Evolutionary conservation across 1,139 yeast species (phyloP), one percentile per base, ranked within the genome.

Genomic region (Yamadazyma epiphylla): DNA sequence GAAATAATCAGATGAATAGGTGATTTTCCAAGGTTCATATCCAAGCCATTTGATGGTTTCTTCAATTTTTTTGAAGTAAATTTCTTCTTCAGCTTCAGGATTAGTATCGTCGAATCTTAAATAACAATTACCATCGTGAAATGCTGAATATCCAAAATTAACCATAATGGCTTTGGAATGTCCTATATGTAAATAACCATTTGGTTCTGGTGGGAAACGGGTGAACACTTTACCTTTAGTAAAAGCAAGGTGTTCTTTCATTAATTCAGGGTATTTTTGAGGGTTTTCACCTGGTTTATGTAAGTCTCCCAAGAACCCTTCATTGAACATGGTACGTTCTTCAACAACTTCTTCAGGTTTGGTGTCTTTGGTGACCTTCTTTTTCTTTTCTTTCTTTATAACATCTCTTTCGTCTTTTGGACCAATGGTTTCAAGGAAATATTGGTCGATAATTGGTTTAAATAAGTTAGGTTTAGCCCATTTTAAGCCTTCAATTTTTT

Each of bases 191-290:
- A 91, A 72, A 52, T 79, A 91, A 35, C 98, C 98, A 56, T 89
- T 89, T 30, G 98, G 98, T 62, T 91, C 98, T 5, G 98, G 98
- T 20, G 99, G 99, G 67, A 91, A 91, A 54, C 99, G 78, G 1
- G 98, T 94, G 49, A 74, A 80, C 13, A 91, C 97, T 48, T 75
- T 70, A 26, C 96, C 95, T 20, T 75, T 70, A 24, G 95, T 87
- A 40, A 76, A 77, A 33, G 71, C 75, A 46, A 87, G 68, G 55
- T 91, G 98, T 41, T 76, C 82, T 43, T 71, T 70, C 82, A 86
- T 80, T 32, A 85, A 68, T 52, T 86, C 94, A 22, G 95, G 94
- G 55, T 73, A 80, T 45, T 74, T 81, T 65, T 91, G 98, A 25
- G 91, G 88, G 55, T 89, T 91, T 53, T 81, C 96, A 42, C 97